Conservation (phyloP, 2,329 filamentous ascomycete species). For the Trichoderma asperellum region DNA sequence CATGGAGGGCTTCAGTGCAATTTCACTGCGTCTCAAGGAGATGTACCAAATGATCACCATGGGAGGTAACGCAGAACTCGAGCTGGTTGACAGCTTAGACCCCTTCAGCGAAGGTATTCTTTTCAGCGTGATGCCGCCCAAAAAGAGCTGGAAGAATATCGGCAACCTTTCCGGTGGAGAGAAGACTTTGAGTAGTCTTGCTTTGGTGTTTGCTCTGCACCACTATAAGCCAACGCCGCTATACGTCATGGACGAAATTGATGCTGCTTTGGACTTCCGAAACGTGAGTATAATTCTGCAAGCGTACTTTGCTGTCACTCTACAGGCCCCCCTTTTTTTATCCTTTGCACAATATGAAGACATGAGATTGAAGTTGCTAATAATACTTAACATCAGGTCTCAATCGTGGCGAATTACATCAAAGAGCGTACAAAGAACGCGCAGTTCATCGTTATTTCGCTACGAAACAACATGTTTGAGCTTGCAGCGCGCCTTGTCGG, state of each 20-base stretch:
- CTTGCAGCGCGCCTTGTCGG: constrained; percentile 92
- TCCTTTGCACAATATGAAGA: constrained; percentile 32
- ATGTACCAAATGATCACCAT: constrained; percentile 99
- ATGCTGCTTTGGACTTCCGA: constrained; percentile 94
- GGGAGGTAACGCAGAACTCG: constrained; percentile 96
- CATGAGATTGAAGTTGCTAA: constrained; percentile 29
- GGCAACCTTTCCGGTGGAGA: constrained; percentile 93
- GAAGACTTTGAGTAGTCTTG: constrained; percentile 92
- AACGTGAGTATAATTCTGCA: constrained; percentile 69
- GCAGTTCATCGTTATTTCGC: constrained; percentile 96
- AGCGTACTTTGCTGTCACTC: not conserved
- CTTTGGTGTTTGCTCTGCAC: constrained; percentile 95
- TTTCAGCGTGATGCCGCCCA: constrained; percentile 98
- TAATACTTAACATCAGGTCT: constrained; percentile 62
- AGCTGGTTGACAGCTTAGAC: constrained; percentile 93
- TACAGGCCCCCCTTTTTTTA: constrained; percentile 21
- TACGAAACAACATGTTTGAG: constrained; percentile 99
- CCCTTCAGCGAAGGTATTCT: constrained; percentile 96
- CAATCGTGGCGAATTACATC: constrained; percentile 98
- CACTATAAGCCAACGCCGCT: constrained; percentile 97
- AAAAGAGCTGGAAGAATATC: constrained; percentile 99
- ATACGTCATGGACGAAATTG: constrained; percentile 99
- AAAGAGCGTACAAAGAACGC: constrained; percentile 99
- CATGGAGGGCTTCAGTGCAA: constrained; percentile 95
- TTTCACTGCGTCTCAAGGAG: constrained; percentile 93